Base-by-base conservation (phyloP, 2,329 filamentous ascomycete genomes). In the Mycogone perniciosa region DNA sequence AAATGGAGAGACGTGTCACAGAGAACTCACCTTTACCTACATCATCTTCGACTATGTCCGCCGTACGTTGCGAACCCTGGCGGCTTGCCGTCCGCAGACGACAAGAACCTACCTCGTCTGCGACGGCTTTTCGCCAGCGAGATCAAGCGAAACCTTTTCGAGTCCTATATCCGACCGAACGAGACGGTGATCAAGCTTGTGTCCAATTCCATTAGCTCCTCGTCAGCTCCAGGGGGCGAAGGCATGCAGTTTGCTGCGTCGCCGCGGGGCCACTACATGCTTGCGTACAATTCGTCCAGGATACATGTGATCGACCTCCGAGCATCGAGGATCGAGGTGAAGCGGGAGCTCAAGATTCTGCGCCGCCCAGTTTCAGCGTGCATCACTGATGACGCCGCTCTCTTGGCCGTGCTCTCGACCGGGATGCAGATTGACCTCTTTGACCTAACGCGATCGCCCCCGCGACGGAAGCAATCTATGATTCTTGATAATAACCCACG, bases 401-500 rank as follows among this genome's bases (percentile, higher is more conserved):
- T 88, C 8, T 75, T 96, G 31, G 90, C 88, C 1, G 88, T 96
- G 5, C 73, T 93, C 44, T 89, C 89, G 29, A 88, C 81, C 5
- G 86, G 89, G 56, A 87, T 91, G 71, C 86, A 91, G 65, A 85
- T 95, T 54, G 88, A 95, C 60, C 69, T 96, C n/a, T 96, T 95
- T 66, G 80, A 87, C 59, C 75, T 96, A 27, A 72, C 74, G 4
- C 66, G 76, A 48, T 71, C 75, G 5, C 84, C 85, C 41, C 86
- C 86, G 11, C 84, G 81, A 60, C 80, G 87, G 55, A 80, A 80
- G n/a, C 84, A 86, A 62, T 86, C 86, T 31, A 77, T 96, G 51
- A 79, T 86, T 42, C 75, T 96, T 54, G 87, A 92, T 60, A 85
- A 93, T 65, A 80, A 82, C 50, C 88, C 90, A 7, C 81, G 84